phyloP scores from a whole-genome alignment of 805 yeast species.

The Candida corydali region DNA sequence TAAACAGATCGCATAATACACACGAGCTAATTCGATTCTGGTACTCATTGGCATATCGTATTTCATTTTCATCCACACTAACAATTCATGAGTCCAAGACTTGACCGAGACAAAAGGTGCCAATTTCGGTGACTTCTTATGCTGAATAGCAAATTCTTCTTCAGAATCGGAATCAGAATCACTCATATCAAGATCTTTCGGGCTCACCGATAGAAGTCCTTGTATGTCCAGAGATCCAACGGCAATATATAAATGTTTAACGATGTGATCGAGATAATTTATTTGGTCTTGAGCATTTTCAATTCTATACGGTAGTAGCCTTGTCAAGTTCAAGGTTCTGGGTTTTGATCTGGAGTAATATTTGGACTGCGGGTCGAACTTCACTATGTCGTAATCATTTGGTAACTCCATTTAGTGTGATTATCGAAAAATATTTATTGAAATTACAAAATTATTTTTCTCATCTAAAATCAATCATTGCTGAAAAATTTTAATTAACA shows the following conservation, averaged over 20 bases:
- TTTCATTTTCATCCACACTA: slow-evolving; percentile 73
- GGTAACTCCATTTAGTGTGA: slow-evolving; percentile 44
- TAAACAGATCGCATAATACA: slow-evolving; percentile 68
- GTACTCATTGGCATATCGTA: slow-evolving; percentile 70
- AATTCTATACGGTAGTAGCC: slow-evolving; percentile 66
- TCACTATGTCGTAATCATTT: slow-evolving; percentile 25
- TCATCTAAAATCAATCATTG: slow-evolving; percentile 2
- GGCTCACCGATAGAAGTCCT: slow-evolving; percentile 63
- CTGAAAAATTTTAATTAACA: slow-evolving; percentile 4
- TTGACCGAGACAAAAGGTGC: slow-evolving; percentile 72
- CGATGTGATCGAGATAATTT: slow-evolving; percentile 71
- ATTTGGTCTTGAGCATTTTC: slow-evolving; percentile 70
- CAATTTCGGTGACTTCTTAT: slow-evolving; percentile 59
- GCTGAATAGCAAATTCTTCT: slow-evolving; percentile 42
- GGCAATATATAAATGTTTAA: slow-evolving; percentile 75
- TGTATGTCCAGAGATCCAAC: slow-evolving; percentile 69
- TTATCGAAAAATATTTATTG: slow-evolving; percentile 1
- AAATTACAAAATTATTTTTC: no score
- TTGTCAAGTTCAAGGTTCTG: slow-evolving; percentile 39
- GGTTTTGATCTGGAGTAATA: slow-evolving; percentile 36
- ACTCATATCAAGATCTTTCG: slow-evolving; percentile 57
- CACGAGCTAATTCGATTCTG: slow-evolving; percentile 58
- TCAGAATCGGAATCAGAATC: slow-evolving; percentile 42
- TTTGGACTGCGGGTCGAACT: slow-evolving; percentile 32
- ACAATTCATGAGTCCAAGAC: slow-evolving; percentile 85